These are phyloP conservation scores for Oryza brachyantha DNA, from an alignment of 176 grass and related monocot species.

Conservation along the genomic window DNA sequence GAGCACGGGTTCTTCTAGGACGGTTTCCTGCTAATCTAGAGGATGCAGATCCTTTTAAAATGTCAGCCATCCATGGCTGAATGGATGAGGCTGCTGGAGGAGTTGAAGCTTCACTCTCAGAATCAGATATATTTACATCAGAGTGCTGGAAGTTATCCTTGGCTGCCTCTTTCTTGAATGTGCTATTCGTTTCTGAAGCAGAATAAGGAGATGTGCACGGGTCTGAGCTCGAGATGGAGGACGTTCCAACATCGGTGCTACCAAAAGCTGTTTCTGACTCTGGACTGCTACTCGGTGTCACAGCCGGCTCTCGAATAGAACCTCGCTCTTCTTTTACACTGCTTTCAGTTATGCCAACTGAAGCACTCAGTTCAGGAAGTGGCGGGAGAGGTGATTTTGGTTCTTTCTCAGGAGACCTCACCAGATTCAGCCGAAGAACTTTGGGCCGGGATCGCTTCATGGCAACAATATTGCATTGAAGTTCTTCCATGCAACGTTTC, in stretches of 20 bases:
- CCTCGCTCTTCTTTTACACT: slow-evolving; percentile 21
- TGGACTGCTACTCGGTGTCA: slow-evolving; percentile 67
- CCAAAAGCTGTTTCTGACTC: slow-evolving; percentile 58
- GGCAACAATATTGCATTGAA: slow-evolving; percentile 91
- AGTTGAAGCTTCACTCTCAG: slow-evolving; percentile 53
- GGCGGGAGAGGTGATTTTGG: not conserved
- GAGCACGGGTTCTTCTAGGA: slow-evolving; percentile 47
- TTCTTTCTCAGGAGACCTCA: slow-evolving; percentile 56
- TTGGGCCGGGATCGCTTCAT: slow-evolving; percentile 81
- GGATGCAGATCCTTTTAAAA: slow-evolving; percentile 32
- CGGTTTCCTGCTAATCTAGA: slow-evolving; percentile 15
- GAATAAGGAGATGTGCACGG: slow-evolving; percentile 64
- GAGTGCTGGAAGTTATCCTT: slow-evolving; percentile 38
- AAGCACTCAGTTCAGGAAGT: slow-evolving; percentile 18
- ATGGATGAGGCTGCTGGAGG: slow-evolving; percentile 43
- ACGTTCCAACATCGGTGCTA: slow-evolving; percentile 53
- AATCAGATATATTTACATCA: slow-evolving; percentile 43
- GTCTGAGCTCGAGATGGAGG: slow-evolving; percentile 79
- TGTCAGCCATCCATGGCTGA: slow-evolving; percentile 76
- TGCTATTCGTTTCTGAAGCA: slow-evolving; percentile 46
- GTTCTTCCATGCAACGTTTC: slow-evolving; percentile 69
- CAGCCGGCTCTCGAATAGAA: slow-evolving; percentile 39
- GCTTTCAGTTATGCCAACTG: not conserved
- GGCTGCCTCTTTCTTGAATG: slow-evolving; percentile 33
- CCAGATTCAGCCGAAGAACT: slow-evolving; percentile 83